These are phyloP conservation scores for Trichoderma polysporum DNA, from an alignment of 2,329 filamentous ascomycete species.

Conservation along the genomic window DNA sequence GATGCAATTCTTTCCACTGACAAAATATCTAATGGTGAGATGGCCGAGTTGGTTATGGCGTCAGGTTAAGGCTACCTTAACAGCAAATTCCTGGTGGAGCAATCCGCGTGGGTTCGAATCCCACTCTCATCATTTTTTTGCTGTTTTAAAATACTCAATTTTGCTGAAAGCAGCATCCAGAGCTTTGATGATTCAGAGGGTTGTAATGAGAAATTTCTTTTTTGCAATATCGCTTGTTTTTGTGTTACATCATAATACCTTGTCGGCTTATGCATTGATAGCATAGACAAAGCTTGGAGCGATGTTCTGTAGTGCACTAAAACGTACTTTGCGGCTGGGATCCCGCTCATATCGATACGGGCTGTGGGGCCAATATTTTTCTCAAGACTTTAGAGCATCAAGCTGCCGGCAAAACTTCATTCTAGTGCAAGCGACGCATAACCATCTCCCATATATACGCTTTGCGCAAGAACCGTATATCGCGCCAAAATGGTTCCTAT, in stretches of 20 bases:
- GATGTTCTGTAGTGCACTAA: background rate
- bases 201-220: background rate
- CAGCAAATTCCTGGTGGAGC: slow-evolving; percentile 25
- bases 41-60: slow-evolving; percentile 24
- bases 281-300: background rate
- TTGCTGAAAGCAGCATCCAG: background rate
- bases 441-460: background rate
- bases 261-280: background rate
- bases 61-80: slow-evolving; percentile 24
- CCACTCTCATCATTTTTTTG: slow-evolving; percentile 24
- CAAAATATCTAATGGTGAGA: slow-evolving; percentile 11
- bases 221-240: background rate
- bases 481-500: slow-evolving; percentile 31
- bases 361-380: slow-evolving; percentile 18
- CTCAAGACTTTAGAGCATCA: background rate
- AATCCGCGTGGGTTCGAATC: slow-evolving; percentile 25
- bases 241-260: too few relatives aligned
- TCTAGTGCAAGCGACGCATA: background rate
- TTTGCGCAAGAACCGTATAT: background rate
- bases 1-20: background rate
- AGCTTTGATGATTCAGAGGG: too few relatives aligned
- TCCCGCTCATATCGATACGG: slow-evolving; percentile 7
- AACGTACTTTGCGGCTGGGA: background rate
- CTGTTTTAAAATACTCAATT: background rate
- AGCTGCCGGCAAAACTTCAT: slow-evolving; percentile 10